These are phyloP conservation scores for Trichothecium roseum DNA, from an alignment of 2,329 filamentous ascomycete species.

Conservation along the genomic window DNA sequence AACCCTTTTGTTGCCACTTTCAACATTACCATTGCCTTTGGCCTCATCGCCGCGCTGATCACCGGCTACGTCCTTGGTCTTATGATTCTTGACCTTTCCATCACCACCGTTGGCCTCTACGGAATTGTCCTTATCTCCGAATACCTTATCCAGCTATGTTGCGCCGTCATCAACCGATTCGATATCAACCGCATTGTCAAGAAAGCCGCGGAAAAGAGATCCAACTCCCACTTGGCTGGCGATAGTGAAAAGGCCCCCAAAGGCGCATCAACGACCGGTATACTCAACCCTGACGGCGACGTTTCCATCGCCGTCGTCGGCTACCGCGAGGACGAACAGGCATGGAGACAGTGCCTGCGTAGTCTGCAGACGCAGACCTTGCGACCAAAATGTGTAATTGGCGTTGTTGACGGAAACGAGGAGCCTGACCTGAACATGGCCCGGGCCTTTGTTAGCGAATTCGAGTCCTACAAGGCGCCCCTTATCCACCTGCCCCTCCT, in stretches of 20 bases:
- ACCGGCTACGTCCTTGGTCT: conserved; percentile 4
- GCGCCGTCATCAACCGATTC: conserved; percentile 7
- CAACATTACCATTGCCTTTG: conserved; percentile 1
- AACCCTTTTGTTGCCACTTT: conserved; percentile 3
- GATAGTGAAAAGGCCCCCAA: conserved; percentile 4
- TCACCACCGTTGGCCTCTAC: conserved; percentile 7
- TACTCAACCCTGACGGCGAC: conserved; percentile 6
- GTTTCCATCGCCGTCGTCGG: conserved; percentile 8
- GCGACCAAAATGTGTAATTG: conserved; percentile 6
- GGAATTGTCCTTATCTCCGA: conserved; percentile 7
- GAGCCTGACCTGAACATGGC: conserved; percentile 8
- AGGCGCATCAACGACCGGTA: neutral
- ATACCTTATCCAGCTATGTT: conserved; percentile 7
- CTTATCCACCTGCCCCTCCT: conserved; percentile 8
- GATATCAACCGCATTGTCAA: conserved; percentile 7
- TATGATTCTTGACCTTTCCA: conserved; percentile 2
- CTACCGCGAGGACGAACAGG: conserved; percentile 8
- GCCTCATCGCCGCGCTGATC: conserved; percentile 3
- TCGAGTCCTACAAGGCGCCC: conserved; percentile 5
- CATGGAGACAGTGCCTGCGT: conserved; percentile 7
- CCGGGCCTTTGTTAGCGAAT: conserved; percentile 6
- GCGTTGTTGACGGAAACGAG: conserved; percentile 8
- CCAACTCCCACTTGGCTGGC: neutral
- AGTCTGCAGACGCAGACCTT: conserved; percentile 7
- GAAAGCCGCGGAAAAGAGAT: conserved; percentile 3